Base-by-base conservation (phyloP, 495 filamentous ascomycete genomes). In the Trichoderma asperelloides region DNA sequence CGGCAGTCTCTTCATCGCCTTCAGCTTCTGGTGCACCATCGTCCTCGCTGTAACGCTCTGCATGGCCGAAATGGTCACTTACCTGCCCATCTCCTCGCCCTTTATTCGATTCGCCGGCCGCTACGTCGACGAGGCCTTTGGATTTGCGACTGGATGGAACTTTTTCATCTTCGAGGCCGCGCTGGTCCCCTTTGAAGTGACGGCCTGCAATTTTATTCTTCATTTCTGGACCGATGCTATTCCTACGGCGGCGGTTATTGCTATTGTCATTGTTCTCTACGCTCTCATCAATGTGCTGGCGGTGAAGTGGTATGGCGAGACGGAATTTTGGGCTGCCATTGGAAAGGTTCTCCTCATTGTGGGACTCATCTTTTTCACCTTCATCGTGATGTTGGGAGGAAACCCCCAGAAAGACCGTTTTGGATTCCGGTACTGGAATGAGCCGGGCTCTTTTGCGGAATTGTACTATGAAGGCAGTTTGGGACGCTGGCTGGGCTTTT, bases 81-180 rank as follows among this genome's bases (percentile, higher is more conserved):
- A 91, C 71, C 80, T 93, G 47, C 91, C 91, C 37, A 88, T 95
- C 64, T 89, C 87, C 23, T 90, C 88, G 15, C 90, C 91, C 11
- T 93, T 93, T 72, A 91, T 95, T 74, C 87, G 89, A 30, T 91
- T 93, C 73, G 90, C 91, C 37, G 89, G 91, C 30, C 85, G 88
- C 47, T 93, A 87, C 74, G 90, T 93, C 67, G 90, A 93, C 73
- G 89, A 89, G 39, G 78, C 84, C 47, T 81, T 87, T 65, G 86
- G 87, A n/a, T 86, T 88, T 66, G 85, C 85, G 70, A 84, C 83
- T 27, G 87, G 90, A 15, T 93, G 88, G 81, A 93, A 92, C 71
- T 89, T 88, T 69, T 92, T 92, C 73, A 77, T 91, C 67, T 84
- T 89, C 65, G 85, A 89, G 71, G 88, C 87, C 0, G 79, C 85